Evolutionary conservation across 225 moss, liverwort and hornwort species (phyloP).

Genomic region (Anthoceros angustus): DNA sequence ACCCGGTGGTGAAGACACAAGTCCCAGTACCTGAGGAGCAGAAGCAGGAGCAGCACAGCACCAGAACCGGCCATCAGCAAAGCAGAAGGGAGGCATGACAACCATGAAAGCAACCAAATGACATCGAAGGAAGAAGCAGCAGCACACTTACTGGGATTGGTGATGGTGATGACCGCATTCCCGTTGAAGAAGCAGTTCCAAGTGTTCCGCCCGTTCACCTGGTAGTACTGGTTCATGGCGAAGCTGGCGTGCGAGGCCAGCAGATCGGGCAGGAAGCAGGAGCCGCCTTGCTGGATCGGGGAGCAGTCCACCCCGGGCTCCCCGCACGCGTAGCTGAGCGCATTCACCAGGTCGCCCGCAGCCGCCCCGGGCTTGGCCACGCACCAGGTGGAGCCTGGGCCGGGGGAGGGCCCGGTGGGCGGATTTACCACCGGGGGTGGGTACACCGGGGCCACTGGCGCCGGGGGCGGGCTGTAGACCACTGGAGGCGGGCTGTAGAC

Average conservation of each 20-base stretch:
- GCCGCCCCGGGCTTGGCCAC: slow-evolving; percentile 59
- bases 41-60: no score
- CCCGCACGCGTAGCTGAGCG: slow-evolving; percentile 63
- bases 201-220: slow-evolving; percentile 51
- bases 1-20: no score
- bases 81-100: no score
- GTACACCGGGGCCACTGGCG: not conserved
- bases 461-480: not conserved
- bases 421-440: not conserved
- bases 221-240: slow-evolving; percentile 62
- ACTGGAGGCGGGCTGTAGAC: slow-evolving; percentile 7
- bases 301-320: slow-evolving; percentile 51
- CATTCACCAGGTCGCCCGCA: slow-evolving; percentile 22
- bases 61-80: no score
- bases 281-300: slow-evolving; percentile 32
- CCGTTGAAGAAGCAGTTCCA: slow-evolving; percentile 91
- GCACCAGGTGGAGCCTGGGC: slow-evolving; percentile 49
- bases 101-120: no score
- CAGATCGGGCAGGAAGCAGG: slow-evolving; percentile 46
- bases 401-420: not conserved
- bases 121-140: no score
- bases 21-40: no score
- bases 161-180: slow-evolving; percentile 68
- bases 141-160: slow-evolving; percentile 56
- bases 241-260: slow-evolving; percentile 53